Percentiles rank a stretch among this genome's conserved stretches.
phyloP scores from a whole-genome alignment of 2,329 filamentous ascomycete species.

The Anthostomella pinea region DNA sequence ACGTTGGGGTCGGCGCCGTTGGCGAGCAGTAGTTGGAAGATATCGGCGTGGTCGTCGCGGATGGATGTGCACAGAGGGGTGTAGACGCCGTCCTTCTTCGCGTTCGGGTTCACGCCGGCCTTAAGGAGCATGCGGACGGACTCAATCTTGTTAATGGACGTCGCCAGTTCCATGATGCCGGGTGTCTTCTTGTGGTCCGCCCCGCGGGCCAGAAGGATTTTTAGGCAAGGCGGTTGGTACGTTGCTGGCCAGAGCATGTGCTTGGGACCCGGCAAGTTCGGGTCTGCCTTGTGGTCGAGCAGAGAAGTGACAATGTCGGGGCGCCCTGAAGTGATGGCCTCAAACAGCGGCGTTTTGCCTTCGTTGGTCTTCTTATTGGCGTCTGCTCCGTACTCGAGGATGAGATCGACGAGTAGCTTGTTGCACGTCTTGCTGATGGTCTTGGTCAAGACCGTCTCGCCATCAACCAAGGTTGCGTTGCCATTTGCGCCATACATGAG shows the following conservation, averaged over 20 bases:
- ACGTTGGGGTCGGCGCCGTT: conserved; percentile 64
- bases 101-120: conserved; percentile 57
- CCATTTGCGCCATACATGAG: conserved; percentile 60
- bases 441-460: conserved; percentile 59
- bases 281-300: conserved; percentile 60
- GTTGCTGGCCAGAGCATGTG: conserved; percentile 66
- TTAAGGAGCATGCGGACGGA: conserved; percentile 56
- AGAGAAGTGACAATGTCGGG: conserved; percentile 50
- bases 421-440: conserved; percentile 59
- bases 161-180: conserved; percentile 63
- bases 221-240: conserved; percentile 56
- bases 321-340: conserved; percentile 55
- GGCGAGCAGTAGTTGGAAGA: conserved; percentile 56
- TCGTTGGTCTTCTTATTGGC: conserved; percentile 57
- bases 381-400: conserved; percentile 59
- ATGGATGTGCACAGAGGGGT: conserved; percentile 67
- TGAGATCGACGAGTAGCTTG: conserved; percentile 52
- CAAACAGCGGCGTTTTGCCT: conserved; percentile 62
- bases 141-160: conserved; percentile 62
- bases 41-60: conserved; percentile 61
- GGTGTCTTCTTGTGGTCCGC: conserved; percentile 60
- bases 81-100: conserved; percentile 63
- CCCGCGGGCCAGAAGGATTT: conserved; percentile 54
- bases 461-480: conserved; percentile 50
- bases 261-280: conserved; percentile 67